Evolutionary conservation across 2,329 filamentous ascomycete species (phyloP).

Genomic region (Beauveria australis): DNA sequence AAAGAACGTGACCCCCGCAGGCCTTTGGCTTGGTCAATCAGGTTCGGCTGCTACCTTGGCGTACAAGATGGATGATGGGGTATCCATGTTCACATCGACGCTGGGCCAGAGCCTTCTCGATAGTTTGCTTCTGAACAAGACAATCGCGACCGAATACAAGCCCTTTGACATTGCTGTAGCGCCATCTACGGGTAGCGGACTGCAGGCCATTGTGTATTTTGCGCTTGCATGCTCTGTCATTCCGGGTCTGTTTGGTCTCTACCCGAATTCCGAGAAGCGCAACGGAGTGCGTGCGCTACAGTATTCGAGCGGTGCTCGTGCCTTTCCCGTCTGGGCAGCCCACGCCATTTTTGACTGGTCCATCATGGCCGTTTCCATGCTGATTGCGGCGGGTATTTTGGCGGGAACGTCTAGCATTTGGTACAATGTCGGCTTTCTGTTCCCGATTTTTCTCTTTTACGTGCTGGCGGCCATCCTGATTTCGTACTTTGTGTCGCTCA

Average conservation of each 20-base stretch:
- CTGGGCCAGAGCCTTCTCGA: constrained; percentile 55
- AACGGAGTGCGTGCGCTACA: constrained; percentile 70
- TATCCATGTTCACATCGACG: constrained; percentile 40
- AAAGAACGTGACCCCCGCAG: constrained; percentile 63
- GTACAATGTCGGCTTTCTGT: constrained; percentile 69
- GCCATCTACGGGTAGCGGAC: constrained; percentile 56
- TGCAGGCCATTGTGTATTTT: constrained; percentile 72
- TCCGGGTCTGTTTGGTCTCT: constrained; percentile 75
- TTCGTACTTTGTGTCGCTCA: constrained; percentile 69
- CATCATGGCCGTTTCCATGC: constrained; percentile 55
- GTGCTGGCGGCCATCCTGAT: constrained; percentile 64
- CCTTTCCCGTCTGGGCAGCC: constrained; percentile 69
- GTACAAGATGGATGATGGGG: constrained; percentile 53
- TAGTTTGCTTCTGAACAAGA: constrained; percentile 52
- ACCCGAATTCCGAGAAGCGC: constrained; percentile 69
- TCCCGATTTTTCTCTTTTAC: constrained; percentile 67
- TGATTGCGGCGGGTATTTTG: constrained; percentile 60
- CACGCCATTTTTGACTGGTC: constrained; percentile 68
- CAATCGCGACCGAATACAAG: constrained; percentile 61
- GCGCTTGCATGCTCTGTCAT: constrained; percentile 67
- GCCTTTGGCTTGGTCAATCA: constrained; percentile 60
- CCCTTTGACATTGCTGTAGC: constrained; percentile 64
- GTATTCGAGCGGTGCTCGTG: constrained; percentile 78
- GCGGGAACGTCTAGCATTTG: constrained; percentile 53
- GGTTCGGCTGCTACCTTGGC: constrained; percentile 54